A percentile compares a stretch with the other conserved stretches of the same genome.
These are phyloP conservation scores for Candida dubliniensis DNA, from an alignment of 1,139 yeast genomes.

Conservation along the genomic window DNA sequence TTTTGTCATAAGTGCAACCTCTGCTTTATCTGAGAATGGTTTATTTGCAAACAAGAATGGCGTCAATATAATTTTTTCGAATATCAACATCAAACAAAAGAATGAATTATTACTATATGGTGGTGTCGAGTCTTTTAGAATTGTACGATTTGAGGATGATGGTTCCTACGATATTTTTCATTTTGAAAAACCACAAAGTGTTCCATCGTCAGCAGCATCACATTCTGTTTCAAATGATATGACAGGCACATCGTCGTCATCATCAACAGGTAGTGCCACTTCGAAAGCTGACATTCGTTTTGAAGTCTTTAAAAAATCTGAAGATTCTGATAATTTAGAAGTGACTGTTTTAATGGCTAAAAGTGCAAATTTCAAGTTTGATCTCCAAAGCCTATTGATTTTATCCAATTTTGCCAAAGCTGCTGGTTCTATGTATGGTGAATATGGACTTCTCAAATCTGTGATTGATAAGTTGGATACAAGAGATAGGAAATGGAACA, in stretches of 20 bases:
- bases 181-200: constrained; percentile 15
- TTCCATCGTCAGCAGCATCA: constrained; percentile 5
- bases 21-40: constrained; percentile 44
- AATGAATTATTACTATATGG: constrained; percentile 47
- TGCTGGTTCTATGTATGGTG: constrained; percentile 10
- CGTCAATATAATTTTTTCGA: constrained; percentile 28
- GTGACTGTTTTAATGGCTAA: constrained; percentile 50
- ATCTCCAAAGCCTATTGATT: constrained; percentile 20
- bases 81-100: constrained; percentile 43
- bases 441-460: constrained; percentile 10
- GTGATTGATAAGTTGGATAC: constrained; percentile 14
- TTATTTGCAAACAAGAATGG: constrained; percentile 31
- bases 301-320: constrained; percentile 40
- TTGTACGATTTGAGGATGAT: constrained; percentile 22
- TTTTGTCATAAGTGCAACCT: constrained; percentile 42
- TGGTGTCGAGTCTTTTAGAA: constrained; percentile 36
- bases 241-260: constrained; percentile 8
- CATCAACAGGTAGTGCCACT: constrained; percentile 8
- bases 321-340: constrained; percentile 26
- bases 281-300: constrained; percentile 51
- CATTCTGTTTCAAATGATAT: constrained; percentile 5
- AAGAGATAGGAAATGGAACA: background rate
- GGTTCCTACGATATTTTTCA: constrained; percentile 20
- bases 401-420: constrained; percentile 16
- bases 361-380: constrained; percentile 33